Evolutionary conservation across 202 grass and related monocot genomes (phyloP).

Genomic region (Zizania palustris): DNA sequence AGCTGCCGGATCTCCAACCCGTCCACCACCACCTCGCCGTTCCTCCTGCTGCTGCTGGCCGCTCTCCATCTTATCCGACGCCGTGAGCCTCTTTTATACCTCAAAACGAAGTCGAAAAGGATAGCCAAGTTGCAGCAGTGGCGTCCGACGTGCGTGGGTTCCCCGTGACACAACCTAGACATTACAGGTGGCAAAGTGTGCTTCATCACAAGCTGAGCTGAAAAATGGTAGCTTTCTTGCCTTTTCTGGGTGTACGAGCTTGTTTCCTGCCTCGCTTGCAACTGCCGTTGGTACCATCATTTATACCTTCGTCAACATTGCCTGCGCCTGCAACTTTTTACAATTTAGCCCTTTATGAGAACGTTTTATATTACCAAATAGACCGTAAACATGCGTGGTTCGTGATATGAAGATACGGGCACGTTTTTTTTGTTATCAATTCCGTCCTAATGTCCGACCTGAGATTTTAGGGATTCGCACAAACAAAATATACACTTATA

Average conservation of each 20-base stretch:
- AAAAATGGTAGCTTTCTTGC: not conserved
- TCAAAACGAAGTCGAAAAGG: not conserved
- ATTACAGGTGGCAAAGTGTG: not conserved
- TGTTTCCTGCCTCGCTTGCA: not conserved
- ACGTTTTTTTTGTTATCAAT: too few species aligned
- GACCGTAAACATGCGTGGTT: too few species aligned
- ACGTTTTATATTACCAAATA: too few species aligned
- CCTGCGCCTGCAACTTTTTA: not conserved
- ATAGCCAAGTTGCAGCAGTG: constrained; percentile 36
- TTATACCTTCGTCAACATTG: not conserved
- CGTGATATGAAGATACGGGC: too few species aligned
- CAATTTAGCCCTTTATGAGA: too few species aligned
- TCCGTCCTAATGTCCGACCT: too few species aligned
- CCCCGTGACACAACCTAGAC: constrained; percentile 29
- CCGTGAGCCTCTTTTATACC: constrained; percentile 21
- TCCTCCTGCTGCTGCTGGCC: constrained; percentile 26
- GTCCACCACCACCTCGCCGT: constrained; percentile 59
- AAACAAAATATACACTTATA: too few species aligned
- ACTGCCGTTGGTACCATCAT: not conserved
- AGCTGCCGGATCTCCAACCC: constrained; percentile 71
- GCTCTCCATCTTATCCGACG: not conserved
- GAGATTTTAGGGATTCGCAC: too few species aligned
- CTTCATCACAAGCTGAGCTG: constrained; percentile 22
- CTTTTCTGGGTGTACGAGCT: not conserved
- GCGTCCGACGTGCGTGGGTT: constrained; percentile 27